Percentiles rank a stretch among this genome's conserved stretches.
phyloP scores from a whole-genome alignment of 2,329 filamentous ascomycete genomes.

The Fusarium verticillioides region DNA sequence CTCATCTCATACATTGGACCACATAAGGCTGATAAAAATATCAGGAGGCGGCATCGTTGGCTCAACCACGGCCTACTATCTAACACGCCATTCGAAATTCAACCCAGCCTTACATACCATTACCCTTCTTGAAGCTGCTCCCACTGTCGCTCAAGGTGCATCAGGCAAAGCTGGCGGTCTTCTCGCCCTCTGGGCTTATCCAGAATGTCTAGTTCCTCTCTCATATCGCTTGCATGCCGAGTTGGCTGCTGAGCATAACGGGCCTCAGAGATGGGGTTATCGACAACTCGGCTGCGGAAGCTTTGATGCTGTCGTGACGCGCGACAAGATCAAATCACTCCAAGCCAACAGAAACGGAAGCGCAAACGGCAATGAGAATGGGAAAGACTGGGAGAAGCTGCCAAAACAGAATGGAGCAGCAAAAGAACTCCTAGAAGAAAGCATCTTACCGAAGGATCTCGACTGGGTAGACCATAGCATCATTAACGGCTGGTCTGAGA shows the following conservation, averaged over 20 bases:
- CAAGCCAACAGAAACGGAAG: constrained; percentile 35
- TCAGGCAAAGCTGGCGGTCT: constrained; percentile 95
- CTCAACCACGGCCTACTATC: constrained; percentile 88
- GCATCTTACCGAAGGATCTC: constrained; percentile 77
- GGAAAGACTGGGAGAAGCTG: constrained; percentile 68
- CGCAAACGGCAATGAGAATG: constrained; percentile 29
- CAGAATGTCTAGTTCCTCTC: constrained; percentile 82
- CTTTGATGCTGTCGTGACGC: constrained; percentile 55
- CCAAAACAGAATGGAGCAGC: constrained; percentile 68
- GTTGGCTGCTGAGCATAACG: constrained; percentile 84
- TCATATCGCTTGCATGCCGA: constrained; percentile 87
- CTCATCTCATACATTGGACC: not conserved
- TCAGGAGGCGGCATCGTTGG: constrained; percentile 93
- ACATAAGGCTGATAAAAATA: constrained; percentile 18
- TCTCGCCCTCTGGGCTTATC: constrained; percentile 92
- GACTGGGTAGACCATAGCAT: constrained; percentile 83
- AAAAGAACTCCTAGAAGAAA: constrained; percentile 60
- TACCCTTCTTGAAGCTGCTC: constrained; percentile 86
- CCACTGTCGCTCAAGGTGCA: constrained; percentile 86
- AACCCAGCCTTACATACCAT: constrained; percentile 79
- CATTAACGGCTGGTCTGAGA: constrained; percentile 78
- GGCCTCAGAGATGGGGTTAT: constrained; percentile 86
- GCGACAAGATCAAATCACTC: constrained; percentile 49
- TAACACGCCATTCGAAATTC: constrained; percentile 87
- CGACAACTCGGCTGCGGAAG: constrained; percentile 79